phyloP scores from a whole-genome alignment of 2,329 filamentous ascomycete genomes.

The Magnaporthales sp. region DNA sequence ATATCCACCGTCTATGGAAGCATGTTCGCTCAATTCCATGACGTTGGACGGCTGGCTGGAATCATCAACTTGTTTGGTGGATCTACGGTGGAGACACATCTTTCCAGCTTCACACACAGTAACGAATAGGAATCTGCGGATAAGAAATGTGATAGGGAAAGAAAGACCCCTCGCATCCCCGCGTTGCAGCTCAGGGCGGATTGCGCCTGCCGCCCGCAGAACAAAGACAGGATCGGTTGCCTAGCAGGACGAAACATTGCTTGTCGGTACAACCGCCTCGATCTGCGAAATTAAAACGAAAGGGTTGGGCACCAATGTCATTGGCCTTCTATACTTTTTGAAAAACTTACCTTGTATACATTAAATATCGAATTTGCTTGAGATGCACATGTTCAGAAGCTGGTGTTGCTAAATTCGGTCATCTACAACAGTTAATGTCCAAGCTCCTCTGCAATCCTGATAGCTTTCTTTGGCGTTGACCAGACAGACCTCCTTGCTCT shows the following conservation, averaged over 20 bases:
- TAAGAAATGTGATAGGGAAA: background rate
- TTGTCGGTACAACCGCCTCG: background rate
- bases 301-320: background rate
- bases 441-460: background rate
- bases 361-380: background rate
- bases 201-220: background rate
- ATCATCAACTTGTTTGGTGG: background rate
- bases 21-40: background rate
- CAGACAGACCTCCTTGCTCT: background rate
- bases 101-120: background rate
- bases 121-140: background rate
- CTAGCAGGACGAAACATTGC: background rate
- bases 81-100: background rate
- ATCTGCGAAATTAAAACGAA: background rate
- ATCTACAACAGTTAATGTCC: background rate
- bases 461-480: too few species aligned
- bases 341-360: too few species aligned
- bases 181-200: background rate
- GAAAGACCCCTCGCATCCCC: background rate
- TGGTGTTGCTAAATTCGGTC: background rate
- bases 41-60: background rate
- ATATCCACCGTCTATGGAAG: background rate
- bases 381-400: background rate
- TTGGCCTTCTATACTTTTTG: background rate
- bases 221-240: background rate